These are phyloP conservation scores for Solioccasus polychromus DNA, from an alignment of 768 basidiomycete species.

Conservation along the genomic window DNA sequence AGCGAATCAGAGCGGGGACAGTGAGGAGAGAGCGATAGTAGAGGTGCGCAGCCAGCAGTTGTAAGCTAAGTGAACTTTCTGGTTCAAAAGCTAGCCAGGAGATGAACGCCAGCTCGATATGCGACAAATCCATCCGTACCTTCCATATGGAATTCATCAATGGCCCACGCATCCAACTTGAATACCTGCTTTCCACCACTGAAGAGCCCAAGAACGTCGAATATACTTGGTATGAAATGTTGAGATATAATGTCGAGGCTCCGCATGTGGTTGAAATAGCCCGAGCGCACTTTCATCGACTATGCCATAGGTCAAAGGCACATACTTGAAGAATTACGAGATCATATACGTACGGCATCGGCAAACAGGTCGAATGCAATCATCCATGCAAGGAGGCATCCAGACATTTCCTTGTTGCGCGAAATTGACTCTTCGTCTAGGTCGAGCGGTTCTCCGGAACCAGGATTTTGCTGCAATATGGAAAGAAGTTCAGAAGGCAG, in stretches of 20 bases:
- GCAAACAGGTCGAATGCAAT: slow-evolving; percentile 80
- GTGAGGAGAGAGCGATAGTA: slow-evolving; percentile 85
- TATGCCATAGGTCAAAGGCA: slow-evolving; percentile 29
- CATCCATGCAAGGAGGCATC: slow-evolving; percentile 86
- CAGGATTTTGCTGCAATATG: slow-evolving; percentile 52
- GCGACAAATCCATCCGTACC: slow-evolving; percentile 41
- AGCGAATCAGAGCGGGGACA: slow-evolving; percentile 80
- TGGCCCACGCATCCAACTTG: slow-evolving; percentile 81
- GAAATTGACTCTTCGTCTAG: slow-evolving; percentile 37
- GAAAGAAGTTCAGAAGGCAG: slow-evolving; percentile 67
- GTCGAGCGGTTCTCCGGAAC: slow-evolving; percentile 38
- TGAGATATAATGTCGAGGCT: slow-evolving; percentile 59
- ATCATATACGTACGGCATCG: slow-evolving; percentile 62
- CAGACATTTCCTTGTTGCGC: slow-evolving; percentile 45
- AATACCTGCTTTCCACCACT: slow-evolving; percentile 62
- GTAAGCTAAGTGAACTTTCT: slow-evolving; percentile 47
- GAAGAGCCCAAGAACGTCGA: slow-evolving; percentile 66
- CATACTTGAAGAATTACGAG: no score
- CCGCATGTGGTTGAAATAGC: slow-evolving; percentile 84
- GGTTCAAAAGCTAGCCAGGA: slow-evolving; percentile 53
- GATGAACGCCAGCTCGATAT: not conserved
- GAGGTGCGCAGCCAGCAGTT: slow-evolving; percentile 78
- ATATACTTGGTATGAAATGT: slow-evolving; percentile 68
- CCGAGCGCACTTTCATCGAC: slow-evolving; percentile 84
- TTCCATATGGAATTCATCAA: slow-evolving; percentile 80